These are phyloP conservation scores for Isatis lusitanica DNA, from an alignment of 441 rosid genomes.

Conservation along the genomic window DNA sequence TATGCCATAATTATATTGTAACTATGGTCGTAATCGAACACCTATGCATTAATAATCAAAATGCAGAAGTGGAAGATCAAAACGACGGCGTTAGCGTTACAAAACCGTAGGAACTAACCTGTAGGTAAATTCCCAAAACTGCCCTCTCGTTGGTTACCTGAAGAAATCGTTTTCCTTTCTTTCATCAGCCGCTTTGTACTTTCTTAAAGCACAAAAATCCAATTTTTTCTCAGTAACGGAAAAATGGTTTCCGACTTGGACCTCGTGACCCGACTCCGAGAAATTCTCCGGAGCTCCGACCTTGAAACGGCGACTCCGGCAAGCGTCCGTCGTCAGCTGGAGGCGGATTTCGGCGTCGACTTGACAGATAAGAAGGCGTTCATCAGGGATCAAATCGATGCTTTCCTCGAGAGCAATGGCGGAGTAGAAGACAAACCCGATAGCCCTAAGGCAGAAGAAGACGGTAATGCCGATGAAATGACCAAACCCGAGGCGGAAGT, in stretches of 20 bases:
- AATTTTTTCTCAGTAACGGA: slow-evolving; percentile 17
- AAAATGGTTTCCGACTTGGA: slow-evolving; percentile 68
- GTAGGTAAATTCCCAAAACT: neutral
- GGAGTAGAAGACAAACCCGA: slow-evolving; percentile 33
- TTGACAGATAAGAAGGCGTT: slow-evolving; percentile 60
- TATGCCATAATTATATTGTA: neutral
- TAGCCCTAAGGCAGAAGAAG: slow-evolving; percentile 17
- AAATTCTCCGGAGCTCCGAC: slow-evolving; percentile 65
- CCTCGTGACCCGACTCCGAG: slow-evolving; percentile 60
- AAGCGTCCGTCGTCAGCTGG: slow-evolving; percentile 67
- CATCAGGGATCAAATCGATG: slow-evolving; percentile 68
- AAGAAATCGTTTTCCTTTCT: slow-evolving; percentile 18
- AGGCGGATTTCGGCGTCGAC: slow-evolving; percentile 56
- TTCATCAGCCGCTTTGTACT: slow-evolving; percentile 29
- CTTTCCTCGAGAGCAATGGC: slow-evolving; percentile 37
- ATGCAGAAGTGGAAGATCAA: neutral
- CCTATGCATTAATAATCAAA: neutral
- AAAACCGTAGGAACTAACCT: neutral
- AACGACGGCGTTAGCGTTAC: slow-evolving; percentile 25
- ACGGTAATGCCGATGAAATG: slow-evolving; percentile 4
- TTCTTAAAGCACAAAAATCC: neutral
- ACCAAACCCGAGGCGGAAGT: slow-evolving; percentile 6
- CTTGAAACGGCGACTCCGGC: slow-evolving; percentile 67
- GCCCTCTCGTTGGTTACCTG: slow-evolving; percentile 10
- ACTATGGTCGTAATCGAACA: neutral